Conservation (phyloP, 108 stramenopile species). For the Cyclostephanos tholiformis region DNA sequence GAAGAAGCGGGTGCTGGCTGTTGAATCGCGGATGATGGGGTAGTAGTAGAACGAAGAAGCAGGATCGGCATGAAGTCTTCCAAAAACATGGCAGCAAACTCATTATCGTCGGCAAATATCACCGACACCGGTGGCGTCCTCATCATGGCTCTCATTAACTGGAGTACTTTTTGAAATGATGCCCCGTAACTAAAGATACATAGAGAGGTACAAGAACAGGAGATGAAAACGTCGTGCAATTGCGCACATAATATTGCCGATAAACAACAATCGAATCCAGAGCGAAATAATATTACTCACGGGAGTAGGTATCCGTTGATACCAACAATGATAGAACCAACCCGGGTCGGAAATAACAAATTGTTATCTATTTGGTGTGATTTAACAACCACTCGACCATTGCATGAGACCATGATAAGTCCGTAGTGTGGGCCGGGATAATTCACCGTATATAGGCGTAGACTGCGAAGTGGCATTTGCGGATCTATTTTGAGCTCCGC, state of each 20-base stretch:
- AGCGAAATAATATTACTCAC: constrained; percentile 8
- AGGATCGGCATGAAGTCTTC: constrained; percentile 19
- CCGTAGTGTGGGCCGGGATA: constrained; percentile 24
- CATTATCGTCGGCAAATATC: constrained; percentile 39
- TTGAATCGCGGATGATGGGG: neutral
- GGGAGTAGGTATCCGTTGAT: constrained; percentile 49
- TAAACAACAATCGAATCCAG: neutral
- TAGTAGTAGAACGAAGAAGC: neutral
- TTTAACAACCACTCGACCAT: constrained; percentile 53
- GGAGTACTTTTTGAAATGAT: constrained; percentile 20
- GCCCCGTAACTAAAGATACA: neutral
- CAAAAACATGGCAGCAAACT: constrained; percentile 35
- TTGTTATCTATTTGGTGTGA: constrained; percentile 1
- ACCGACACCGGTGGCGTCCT: constrained; percentile 16
- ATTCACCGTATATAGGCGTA: constrained; percentile 12
- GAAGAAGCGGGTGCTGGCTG: too few relatives aligned
- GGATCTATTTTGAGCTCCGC: constrained; percentile 9
- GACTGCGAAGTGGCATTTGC: constrained; percentile 16
- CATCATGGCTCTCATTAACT: constrained; percentile 25
- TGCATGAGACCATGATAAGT: constrained; percentile 38
- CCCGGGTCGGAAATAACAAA: constrained; percentile 32
- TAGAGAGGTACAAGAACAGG: neutral
- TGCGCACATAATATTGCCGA: neutral
- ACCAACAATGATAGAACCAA: constrained; percentile 64
- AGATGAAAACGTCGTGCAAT: neutral